A percentile compares a stretch with the other conserved stretches of the same genome.
These are phyloP conservation scores for Kwoniella dendrophila DNA, from an alignment of 768 basidiomycete genomes.

Conservation along the genomic window DNA sequence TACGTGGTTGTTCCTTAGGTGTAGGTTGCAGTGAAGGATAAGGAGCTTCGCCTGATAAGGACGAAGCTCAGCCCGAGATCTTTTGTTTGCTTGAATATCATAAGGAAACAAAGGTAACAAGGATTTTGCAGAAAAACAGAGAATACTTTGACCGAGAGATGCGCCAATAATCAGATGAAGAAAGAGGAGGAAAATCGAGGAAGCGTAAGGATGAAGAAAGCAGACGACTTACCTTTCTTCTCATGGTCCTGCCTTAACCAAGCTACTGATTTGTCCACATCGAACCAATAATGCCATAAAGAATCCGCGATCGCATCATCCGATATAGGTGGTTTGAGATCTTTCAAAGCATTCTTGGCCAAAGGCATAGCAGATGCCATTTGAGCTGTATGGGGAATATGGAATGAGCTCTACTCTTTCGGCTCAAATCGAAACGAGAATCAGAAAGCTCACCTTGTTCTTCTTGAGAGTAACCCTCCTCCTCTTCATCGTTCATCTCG, in stretches of 20 bases:
- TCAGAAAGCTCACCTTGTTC: conserved; percentile 66
- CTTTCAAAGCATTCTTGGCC: conserved; percentile 71
- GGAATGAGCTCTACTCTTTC: background rate
- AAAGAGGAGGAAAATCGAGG: conserved; percentile 44
- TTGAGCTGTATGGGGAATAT: conserved; percentile 57
- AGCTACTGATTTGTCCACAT: conserved; percentile 72
- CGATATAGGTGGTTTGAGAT: conserved; percentile 66
- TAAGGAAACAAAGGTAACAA: background rate
- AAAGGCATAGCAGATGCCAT: conserved; percentile 72
- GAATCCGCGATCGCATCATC: conserved; percentile 75
- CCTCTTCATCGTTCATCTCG: conserved; percentile 76
- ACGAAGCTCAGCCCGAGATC: conserved; percentile 63
- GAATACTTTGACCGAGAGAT: conserved; percentile 13
- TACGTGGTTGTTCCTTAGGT: conserved; percentile 57
- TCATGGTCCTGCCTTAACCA: conserved; percentile 69
- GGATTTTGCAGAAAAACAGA: conserved; percentile 4
- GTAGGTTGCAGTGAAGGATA: conserved; percentile 57
- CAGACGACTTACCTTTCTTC: conserved; percentile 65
- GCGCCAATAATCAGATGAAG: conserved; percentile 2
- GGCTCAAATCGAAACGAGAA: too few relatives aligned
- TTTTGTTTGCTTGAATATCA: background rate
- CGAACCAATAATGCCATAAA: conserved; percentile 86
- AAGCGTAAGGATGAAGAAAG: conserved; percentile 49
- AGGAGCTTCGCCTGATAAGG: conserved; percentile 62
- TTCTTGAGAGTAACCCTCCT: conserved; percentile 70